phyloP scores from a whole-genome alignment of 2,329 filamentous ascomycete genomes.

The Rutstroemia sp. region DNA sequence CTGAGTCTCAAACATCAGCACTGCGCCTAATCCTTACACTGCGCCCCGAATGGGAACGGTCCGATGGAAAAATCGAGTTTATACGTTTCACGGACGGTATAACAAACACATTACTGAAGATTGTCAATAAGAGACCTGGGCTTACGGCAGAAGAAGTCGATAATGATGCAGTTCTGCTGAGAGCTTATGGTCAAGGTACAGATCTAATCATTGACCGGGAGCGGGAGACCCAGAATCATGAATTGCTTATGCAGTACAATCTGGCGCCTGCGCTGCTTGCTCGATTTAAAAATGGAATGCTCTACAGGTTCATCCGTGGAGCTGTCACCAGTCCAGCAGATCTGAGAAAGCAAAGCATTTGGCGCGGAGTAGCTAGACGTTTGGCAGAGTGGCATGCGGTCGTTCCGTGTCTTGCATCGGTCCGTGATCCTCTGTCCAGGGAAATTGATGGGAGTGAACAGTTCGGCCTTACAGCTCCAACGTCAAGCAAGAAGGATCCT shows the following conservation, averaged over 20 bases:
- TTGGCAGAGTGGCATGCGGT: slow-evolving; percentile 90
- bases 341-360: slow-evolving; percentile 66
- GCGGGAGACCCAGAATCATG: slow-evolving; percentile 72
- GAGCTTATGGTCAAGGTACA: slow-evolving; percentile 91
- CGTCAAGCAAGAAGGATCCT: slow-evolving; percentile 29
- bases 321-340: slow-evolving; percentile 74
- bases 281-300: slow-evolving; percentile 89
- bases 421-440: slow-evolving; percentile 18
- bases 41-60: slow-evolving; percentile 72
- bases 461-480: slow-evolving; percentile 22
- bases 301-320: slow-evolving; percentile 86
- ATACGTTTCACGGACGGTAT: slow-evolving; percentile 95
- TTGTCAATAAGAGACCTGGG: slow-evolving; percentile 61
- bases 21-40: slow-evolving; percentile 71
- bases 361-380: slow-evolving; percentile 73
- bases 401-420: slow-evolving; percentile 48
- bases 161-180: slow-evolving; percentile 75
- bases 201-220: slow-evolving; percentile 94
- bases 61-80: slow-evolving; percentile 71
- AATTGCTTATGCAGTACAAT: slow-evolving; percentile 72
- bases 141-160: slow-evolving; percentile 72
- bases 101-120: slow-evolving; percentile 85
- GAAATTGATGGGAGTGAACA: slow-evolving; percentile 33
- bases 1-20: slow-evolving; percentile 72
- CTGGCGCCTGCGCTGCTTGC: slow-evolving; percentile 84